These are phyloP conservation scores for Kodamaea sp. DNA, from an alignment of 1,139 yeast species.

Conservation along the genomic window DNA sequence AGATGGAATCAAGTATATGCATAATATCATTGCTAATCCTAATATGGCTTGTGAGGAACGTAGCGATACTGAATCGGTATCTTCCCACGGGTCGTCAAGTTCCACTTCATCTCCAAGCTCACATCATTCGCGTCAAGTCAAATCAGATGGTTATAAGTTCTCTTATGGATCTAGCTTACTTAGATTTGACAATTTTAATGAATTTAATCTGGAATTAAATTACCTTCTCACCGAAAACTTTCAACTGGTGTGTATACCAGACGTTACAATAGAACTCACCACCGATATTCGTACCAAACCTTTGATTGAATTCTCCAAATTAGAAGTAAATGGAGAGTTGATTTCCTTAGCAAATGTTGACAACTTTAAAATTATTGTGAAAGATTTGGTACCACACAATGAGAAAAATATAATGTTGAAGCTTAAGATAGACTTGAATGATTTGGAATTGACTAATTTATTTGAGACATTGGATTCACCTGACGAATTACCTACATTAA, in stretches of 20 bases:
- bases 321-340: conserved; percentile 26
- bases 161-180: conserved; percentile 19
- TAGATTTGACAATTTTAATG: conserved; percentile 19
- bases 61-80: not conserved
- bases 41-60: not conserved
- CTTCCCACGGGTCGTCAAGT: not conserved
- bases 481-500: conserved; percentile 12
- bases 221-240: conserved; percentile 12
- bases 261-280: conserved; percentile 18
- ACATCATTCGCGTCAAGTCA: not conserved
- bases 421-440: conserved; percentile 9
- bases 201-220: conserved; percentile 17
- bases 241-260: conserved; percentile 21
- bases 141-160: conserved; percentile 2
- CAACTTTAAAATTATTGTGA: conserved; percentile 11
- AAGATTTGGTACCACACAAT: conserved; percentile 14
- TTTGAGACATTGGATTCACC: conserved; percentile 5
- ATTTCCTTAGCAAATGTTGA: conserved; percentile 8
- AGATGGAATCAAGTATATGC: conserved; percentile 18
- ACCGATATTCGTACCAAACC: conserved; percentile 20
- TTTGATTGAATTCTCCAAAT: conserved; percentile 16
- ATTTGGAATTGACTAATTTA: conserved; percentile 5
- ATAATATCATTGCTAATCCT: conserved; percentile 12
- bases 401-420: conserved; percentile 19
- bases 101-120: conserved; percentile 2